Evolutionary conservation across 805 yeast genomes (phyloP), one percentile per base, ranked within the genome.

Genomic region (Yamadazyma sp.): DNA sequence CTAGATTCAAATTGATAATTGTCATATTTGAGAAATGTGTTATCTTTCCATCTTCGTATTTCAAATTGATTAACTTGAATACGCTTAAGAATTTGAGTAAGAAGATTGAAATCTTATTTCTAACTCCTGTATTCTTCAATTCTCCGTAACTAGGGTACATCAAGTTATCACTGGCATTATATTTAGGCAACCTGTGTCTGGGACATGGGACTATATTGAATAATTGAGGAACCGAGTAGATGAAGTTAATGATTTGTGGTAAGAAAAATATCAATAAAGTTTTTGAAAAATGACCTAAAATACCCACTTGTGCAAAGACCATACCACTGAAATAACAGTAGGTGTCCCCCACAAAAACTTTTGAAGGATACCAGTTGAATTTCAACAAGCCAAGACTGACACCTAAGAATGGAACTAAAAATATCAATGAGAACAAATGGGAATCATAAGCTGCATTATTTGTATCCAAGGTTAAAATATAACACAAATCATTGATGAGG

Each of bases 261-360:
- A 86, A 65, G 55, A 93, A 83, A 52, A 93, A 82, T 22, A 89
- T 60, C 60, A 93, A 66, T 47, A 91, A 66, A 0, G 99, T 93
- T 61, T 93, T 93, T 27, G 96, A 86, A 58, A 89, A 93, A 65
- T 93, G 99, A 1, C 98, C 98, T 39, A 86, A 71, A 23, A 93
- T 93, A 1, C 97, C 98, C 20, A 86, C 96, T 18, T 89, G 93
- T 0, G 98, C 98, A 60, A 93, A 88, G 1, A 93, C 95, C 98
- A 93, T 93, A 3, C 99, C 99, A 17, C 96, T 87, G 59, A 93
- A 89, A 61, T 93, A 93, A 62, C 99, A 93, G 67, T 84, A 93
- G 0, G 98, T 91, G 56, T 93, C 99, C 20, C 99, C 99, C 6
- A 93, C 99, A 62, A 93, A 93, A 1, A 87, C 98, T 38, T 64